Base-by-base conservation (phyloP, 371 early-diverging fungal genomes). In the Batkoa obscura region DNA sequence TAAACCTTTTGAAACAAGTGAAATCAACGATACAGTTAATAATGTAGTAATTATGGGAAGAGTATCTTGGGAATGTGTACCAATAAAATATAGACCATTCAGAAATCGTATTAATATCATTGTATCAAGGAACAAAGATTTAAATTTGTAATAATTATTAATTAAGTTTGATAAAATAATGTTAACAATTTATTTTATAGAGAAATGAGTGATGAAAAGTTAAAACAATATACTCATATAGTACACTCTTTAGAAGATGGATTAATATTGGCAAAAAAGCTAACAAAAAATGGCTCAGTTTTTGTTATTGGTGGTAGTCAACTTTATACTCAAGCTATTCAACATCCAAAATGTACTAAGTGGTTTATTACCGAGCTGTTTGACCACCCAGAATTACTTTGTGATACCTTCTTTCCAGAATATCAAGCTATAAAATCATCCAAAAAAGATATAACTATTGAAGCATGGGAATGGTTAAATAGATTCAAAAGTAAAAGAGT, bases 21-120 rank as follows among this genome's bases (percentile, higher is more conserved):
- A 23, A 23, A 23, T 23, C 23, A 45, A 45, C 15, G 15, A 45
- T 4, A 45, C 36, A 9, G 2, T 32, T 9, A 50, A 35, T 32
- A 47, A 55, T 46, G 43, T 55, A 8, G 17, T 55, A 3, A 55
- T 55, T 43, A 55, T 55, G 56, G 56, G 56, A 10, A 43, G 56
- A 36, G 12, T 23, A 35, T 46, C 43, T 45, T 55, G 56, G 56
- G 56, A 55, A 36, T 45, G 34, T 33, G 31, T 55, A 30, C 56
- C 56, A 12, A 33, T 33, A 45, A 12, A 17, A 5, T n/a, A 46
- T n/a, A 31, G 43, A 46, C 56, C 56, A 35, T 55, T 55, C 5
- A 30, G 12, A 9, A 55, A 55, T n/a, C 3, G 56, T 5, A n/a
- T 13, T 12, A 45, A 15, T 45, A 55, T 55, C n/a, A 35, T 55